Evolutionary conservation across 371 early-diverging fungal species (phyloP), one percentile per base, ranked within the genome.

Genomic region (Phascolomyces articulosus): DNA sequence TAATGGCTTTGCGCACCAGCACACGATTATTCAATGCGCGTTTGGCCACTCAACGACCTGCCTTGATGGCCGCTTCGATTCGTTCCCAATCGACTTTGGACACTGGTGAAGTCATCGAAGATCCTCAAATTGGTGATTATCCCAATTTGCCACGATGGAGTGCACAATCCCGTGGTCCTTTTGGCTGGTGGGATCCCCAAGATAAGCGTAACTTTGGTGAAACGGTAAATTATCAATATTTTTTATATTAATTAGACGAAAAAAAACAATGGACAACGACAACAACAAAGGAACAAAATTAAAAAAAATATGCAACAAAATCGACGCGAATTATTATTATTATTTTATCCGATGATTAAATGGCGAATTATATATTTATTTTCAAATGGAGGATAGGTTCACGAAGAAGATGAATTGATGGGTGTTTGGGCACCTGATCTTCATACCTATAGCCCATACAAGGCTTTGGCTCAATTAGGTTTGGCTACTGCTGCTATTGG

Each of bases 131-230:
- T 68, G 88, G 88, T 49, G 79, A 83, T 58, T 87, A 87, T 61
- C 88, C 88, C 75, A 86, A 87, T 74, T 68, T 87, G 73, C 88
- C 88, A 62, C 83, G 81, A 71, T 67, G 73, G 77, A 85, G 83
- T 73, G 62, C 75, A 57, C 86, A 87, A 68, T 69, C 75, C 54
- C 86, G 88, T 69, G 73, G 82, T 24, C 79, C 86, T 40, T 79
- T 68, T 40, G 86, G 85, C 53, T 87, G 85, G 84, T 78, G 77
- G 76, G 88, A 87, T 73, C 77, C 72, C 47, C 86, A 86, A 75
- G 86, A 87, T 55, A 85, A 84, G 58, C 85, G 88, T 67, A 85
- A 87, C 83, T 86, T 84, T 83, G 86, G 85, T 34, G 88, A 87
- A 64, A 62, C 82, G 56, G 88, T 87, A 85, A 70, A 68, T 7